Conservation (phyloP, 768 basidiomycete genomes). For the Vararia minispora region DNA sequence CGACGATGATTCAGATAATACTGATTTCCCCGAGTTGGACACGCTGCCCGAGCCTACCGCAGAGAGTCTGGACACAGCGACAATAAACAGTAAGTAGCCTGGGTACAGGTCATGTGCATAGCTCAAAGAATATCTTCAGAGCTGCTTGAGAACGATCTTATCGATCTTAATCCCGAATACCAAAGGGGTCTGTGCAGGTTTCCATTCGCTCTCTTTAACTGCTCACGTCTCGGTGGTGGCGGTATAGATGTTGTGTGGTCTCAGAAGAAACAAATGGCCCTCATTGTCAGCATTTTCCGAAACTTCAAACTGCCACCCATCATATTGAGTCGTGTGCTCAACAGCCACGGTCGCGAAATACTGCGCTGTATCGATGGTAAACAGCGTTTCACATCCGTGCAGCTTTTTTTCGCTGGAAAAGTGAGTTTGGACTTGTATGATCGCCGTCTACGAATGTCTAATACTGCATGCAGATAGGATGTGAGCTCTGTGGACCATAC, state of each 20-base stretch:
- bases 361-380: conserved; percentile 43
- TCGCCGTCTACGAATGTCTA: too few relatives aligned
- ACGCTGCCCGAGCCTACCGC: too few relatives aligned
- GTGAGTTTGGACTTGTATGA: conserved; percentile 40
- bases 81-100: too few relatives aligned
- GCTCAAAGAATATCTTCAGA: too few relatives aligned
- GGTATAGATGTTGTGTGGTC: conserved; percentile 67
- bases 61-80: too few relatives aligned
- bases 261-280: conserved; percentile 45
- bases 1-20: too few relatives aligned
- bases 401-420: conserved; percentile 36
- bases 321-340: conserved; percentile 30
- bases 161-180: conserved; percentile 63
- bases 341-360: conserved; percentile 31
- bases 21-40: too few relatives aligned
- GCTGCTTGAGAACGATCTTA: conserved; percentile 16
- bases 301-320: conserved; percentile 45
- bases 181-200: conserved; percentile 45
- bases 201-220: background rate
- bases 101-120: too few relatives aligned
- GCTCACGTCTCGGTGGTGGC: background rate
- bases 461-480: too few relatives aligned
- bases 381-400: conserved; percentile 37
- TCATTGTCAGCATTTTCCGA: conserved; percentile 40
- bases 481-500: too few relatives aligned